phyloP scores from a whole-genome alignment of 1,284 basidiomycete genomes.

The Ganoderma lingzhi region DNA sequence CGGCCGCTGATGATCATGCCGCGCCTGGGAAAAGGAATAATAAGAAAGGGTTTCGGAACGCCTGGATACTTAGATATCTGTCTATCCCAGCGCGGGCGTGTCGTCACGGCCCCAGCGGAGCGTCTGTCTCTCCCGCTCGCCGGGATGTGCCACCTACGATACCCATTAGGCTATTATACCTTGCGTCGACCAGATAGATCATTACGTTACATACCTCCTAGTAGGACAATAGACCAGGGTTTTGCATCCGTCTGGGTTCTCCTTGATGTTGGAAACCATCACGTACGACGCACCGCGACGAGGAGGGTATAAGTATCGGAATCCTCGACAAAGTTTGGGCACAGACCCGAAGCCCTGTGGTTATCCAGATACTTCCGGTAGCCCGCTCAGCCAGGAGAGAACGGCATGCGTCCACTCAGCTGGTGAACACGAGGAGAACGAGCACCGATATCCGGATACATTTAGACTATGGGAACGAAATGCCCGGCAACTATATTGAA shows the following conservation, averaged over 20 bases:
- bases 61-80: background rate
- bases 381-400: no score
- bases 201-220: background rate
- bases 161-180: slow-evolving; percentile 2
- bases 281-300: background rate
- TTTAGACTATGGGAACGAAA: no score
- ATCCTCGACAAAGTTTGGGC: no score
- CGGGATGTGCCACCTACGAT: background rate
- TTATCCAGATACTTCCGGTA: background rate
- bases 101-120: background rate
- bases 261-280: background rate
- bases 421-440: no score
- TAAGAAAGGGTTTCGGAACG: background rate
- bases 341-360: no score
- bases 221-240: background rate
- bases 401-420: no score
- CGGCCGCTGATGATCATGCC: background rate
- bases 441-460: no score
- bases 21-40: background rate
- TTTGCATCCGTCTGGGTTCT: background rate
- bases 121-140: background rate
- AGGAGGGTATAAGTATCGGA: background rate
- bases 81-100: background rate
- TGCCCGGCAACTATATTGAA: no score
- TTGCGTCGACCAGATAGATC: background rate